Evolutionary conservation across 345 rosid genomes (phyloP).

Genomic region (Chamaenerion angustifolium): DNA sequence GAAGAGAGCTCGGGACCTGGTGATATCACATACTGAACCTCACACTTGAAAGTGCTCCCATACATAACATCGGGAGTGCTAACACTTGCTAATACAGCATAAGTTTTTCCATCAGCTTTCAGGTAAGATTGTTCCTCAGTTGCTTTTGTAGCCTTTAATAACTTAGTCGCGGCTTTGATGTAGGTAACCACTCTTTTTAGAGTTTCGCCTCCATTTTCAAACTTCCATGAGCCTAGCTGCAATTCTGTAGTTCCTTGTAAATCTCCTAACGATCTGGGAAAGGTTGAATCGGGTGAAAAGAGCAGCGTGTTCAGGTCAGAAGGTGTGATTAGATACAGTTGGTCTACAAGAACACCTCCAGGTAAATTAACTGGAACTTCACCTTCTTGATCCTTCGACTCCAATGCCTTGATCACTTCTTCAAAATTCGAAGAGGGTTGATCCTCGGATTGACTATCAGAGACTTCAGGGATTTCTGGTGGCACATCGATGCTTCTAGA

Average conservation of each 20-base stretch:
- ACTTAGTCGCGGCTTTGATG: slow-evolving; percentile 62
- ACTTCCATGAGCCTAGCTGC: slow-evolving; percentile 60
- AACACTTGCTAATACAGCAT: slow-evolving; percentile 42
- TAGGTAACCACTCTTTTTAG: slow-evolving; percentile 55
- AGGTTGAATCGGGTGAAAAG: slow-evolving; percentile 66
- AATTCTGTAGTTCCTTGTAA: slow-evolving; percentile 67
- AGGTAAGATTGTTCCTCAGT: slow-evolving; percentile 71
- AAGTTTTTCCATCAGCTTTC: slow-evolving; percentile 66
- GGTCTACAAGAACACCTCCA: slow-evolving; percentile 79
- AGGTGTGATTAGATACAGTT: slow-evolving; percentile 42
- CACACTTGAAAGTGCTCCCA: slow-evolving; percentile 62
- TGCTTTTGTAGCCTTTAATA: slow-evolving; percentile 74
- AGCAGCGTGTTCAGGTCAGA: slow-evolving; percentile 51
- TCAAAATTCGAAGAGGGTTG: slow-evolving; percentile 45
- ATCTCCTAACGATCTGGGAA: slow-evolving; percentile 40
- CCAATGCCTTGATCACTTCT: slow-evolving; percentile 46
- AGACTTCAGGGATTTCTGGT: slow-evolving; percentile 34
- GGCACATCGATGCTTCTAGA: slow-evolving; percentile 25
- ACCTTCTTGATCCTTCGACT: slow-evolving; percentile 46
- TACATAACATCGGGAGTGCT: slow-evolving; percentile 86
- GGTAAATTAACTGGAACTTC: slow-evolving; percentile 64
- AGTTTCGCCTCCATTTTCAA: slow-evolving; percentile 44
- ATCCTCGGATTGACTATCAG: slow-evolving; percentile 35
- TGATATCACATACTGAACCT: slow-evolving; percentile 52
- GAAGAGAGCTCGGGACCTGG: slow-evolving; percentile 82